phyloP scores from a whole-genome alignment of 371 early-diverging fungal species.

The Mucor plumbeus region DNA sequence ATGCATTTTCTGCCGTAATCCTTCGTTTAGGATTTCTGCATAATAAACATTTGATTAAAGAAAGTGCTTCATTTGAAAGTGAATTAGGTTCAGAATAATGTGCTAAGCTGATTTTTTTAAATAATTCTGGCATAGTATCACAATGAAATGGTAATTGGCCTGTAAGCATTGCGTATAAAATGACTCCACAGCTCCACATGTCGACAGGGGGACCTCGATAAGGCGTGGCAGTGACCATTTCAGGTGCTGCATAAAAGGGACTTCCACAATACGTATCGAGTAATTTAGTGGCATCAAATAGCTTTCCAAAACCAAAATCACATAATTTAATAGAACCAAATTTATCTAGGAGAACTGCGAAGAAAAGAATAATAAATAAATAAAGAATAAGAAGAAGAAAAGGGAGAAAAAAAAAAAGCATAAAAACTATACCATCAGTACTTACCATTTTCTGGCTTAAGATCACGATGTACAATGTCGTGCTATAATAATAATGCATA shows the following conservation, averaged over 20 bases:
- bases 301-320: slow-evolving; percentile 93
- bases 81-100: slow-evolving; percentile 55
- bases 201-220: slow-evolving; percentile 81
- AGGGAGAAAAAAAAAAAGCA: not conserved
- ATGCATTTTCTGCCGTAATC: slow-evolving; percentile 74
- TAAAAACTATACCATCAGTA: not conserved
- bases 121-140: slow-evolving; percentile 72
- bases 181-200: slow-evolving; percentile 81
- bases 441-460: slow-evolving; percentile 91
- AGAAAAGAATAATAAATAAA: too few relatives aligned
- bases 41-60: slow-evolving; percentile 62
- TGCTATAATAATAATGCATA: slow-evolving; percentile 20
- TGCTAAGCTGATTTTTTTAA: slow-evolving; percentile 65
- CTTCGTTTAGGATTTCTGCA: slow-evolving; percentile 64
- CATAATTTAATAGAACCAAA: slow-evolving; percentile 77
- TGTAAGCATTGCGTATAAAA: slow-evolving; percentile 72
- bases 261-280: slow-evolving; percentile 95
- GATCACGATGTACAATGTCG: slow-evolving; percentile 90
- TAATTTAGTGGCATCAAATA: slow-evolving; percentile 77
- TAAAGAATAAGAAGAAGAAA: too few relatives aligned
- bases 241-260: slow-evolving; percentile 90
- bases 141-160: slow-evolving; percentile 85
- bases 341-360: slow-evolving; percentile 71
- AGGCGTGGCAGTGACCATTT: slow-evolving; percentile 73
- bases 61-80: slow-evolving; percentile 42